A percentile compares a stretch with the other conserved stretches of the same genome.
Evolutionary conservation across 2,329 filamentous ascomycete genomes (phyloP).

Genomic region (Botrytis fabae): DNA sequence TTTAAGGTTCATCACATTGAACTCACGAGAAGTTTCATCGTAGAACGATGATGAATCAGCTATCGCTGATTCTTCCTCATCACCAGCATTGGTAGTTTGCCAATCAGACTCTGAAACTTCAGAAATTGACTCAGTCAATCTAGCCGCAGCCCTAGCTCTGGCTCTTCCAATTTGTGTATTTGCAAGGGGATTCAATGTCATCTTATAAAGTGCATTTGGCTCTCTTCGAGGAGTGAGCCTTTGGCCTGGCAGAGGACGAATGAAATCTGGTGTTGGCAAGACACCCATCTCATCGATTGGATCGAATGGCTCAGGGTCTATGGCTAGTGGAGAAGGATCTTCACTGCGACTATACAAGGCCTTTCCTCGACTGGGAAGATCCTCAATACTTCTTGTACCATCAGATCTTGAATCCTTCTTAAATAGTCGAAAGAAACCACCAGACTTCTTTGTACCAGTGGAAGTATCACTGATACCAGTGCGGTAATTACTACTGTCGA

Average conservation of each 20-base stretch:
- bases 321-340: not conserved
- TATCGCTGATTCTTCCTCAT: not conserved
- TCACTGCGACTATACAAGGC: constrained; percentile 5
- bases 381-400: not conserved
- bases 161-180: constrained; percentile 11
- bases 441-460: constrained; percentile 1
- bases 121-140: constrained; percentile 5
- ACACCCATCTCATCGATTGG: not conserved
- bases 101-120: constrained; percentile 9
- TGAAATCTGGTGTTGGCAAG: constrained; percentile 13
- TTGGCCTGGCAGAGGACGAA: constrained; percentile 15
- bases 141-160: not conserved
- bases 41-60: constrained; percentile 8
- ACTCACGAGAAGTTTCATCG: not conserved
- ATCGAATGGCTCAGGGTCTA: not conserved
- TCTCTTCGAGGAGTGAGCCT: constrained; percentile 12
- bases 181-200: not conserved
- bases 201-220: not conserved
- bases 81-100: constrained; percentile 7
- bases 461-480: not conserved
- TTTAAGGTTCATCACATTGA: not conserved
- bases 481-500: constrained; percentile 7
- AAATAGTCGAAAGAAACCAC: constrained; percentile 5
- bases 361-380: not conserved
- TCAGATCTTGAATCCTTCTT: constrained; percentile 1